phyloP scores from a whole-genome alignment of 208 protist genomes.

The Trypanosoma avium region DNA sequence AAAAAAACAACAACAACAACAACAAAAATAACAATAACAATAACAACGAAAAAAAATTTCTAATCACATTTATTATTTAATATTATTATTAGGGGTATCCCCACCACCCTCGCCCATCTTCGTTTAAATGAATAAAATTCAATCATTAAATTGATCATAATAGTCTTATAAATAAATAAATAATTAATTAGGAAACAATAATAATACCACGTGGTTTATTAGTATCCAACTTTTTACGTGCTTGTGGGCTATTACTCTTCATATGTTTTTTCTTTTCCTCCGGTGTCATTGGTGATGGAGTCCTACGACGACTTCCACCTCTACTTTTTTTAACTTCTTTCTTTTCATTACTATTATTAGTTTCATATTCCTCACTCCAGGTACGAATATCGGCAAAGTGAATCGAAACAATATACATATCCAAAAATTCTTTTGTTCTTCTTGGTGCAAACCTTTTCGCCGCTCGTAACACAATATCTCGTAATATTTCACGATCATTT shows the following conservation, averaged over 20 bases:
- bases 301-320: background rate
- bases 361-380: conserved; percentile 14
- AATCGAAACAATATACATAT: conserved; percentile 22
- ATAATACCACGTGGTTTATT: conserved; percentile 13
- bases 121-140: too few species aligned
- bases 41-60: background rate
- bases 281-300: background rate
- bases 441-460: conserved; percentile 25
- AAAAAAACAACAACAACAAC: background rate
- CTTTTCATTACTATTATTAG: background rate
- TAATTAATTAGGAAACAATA: conserved; percentile 4
- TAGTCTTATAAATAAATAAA: too few species aligned
- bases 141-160: too few species aligned
- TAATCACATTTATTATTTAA: background rate
- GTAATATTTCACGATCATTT: conserved; percentile 20
- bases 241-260: background rate
- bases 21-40: background rate
- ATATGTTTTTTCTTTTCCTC: conserved; percentile 10
- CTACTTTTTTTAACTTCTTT: background rate
- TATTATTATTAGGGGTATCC: too few species aligned
- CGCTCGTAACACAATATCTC: conserved; percentile 5
- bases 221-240: background rate
- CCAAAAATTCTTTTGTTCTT: conserved; percentile 12
- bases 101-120: too few species aligned
- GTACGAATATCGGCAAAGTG: conserved; percentile 26